These are phyloP conservation scores for Mycena olivaceomarginata DNA, from an alignment of 768 basidiomycete genomes.

Conservation along the genomic window DNA sequence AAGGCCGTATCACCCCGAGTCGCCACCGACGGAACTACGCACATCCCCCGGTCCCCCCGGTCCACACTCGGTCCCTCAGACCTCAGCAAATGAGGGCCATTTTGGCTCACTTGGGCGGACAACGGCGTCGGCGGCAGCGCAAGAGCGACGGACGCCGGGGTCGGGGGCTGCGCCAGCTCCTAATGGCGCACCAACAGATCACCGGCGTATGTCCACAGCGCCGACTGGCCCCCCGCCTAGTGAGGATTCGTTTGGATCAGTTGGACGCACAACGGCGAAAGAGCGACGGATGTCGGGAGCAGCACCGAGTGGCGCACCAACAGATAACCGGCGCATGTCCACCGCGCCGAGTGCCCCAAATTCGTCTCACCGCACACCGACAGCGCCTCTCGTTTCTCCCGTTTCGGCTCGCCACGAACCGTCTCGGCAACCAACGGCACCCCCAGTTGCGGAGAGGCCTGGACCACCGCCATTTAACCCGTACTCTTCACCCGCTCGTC, in stretches of 20 bases:
- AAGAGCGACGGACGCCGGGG: neutral
- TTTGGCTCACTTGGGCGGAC: constrained; percentile 29
- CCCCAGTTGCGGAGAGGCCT: neutral
- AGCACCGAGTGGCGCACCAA: neutral
- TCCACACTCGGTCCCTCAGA: neutral
- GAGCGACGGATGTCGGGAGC: neutral
- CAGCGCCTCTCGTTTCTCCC: neutral
- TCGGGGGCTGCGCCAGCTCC: neutral
- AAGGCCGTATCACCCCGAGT: neutral
- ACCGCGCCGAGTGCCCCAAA: neutral
- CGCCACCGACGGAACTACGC: constrained; percentile 13
- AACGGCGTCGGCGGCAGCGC: neutral
- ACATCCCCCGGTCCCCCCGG: neutral
- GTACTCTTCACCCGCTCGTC: neutral
- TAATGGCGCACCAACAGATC: neutral
- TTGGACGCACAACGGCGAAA: constrained; percentile 7
- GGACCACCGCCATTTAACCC: neutral
- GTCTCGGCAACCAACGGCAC: neutral
- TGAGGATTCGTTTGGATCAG: constrained; percentile 14
- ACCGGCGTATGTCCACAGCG: neutral
- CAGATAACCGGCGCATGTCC: neutral
- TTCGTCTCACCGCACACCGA: neutral
- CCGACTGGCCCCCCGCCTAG: neutral
- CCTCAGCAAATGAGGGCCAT: neutral
- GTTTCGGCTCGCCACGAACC: neutral